Conservation (phyloP, 768 basidiomycete genomes). For the Strobilomyces confusus region DNA sequence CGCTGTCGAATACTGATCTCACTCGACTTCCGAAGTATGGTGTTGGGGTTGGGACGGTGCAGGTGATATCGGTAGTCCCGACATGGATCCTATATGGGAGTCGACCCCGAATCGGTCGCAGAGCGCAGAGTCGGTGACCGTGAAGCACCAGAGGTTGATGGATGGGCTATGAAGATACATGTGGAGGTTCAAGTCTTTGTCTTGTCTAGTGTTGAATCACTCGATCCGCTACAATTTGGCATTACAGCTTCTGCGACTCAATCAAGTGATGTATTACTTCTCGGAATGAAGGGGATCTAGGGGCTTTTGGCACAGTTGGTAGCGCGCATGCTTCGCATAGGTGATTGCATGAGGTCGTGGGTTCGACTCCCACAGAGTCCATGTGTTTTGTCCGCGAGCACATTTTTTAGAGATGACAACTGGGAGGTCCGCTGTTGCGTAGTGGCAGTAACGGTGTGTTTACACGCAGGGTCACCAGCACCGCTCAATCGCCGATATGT, state of each 20-base stretch:
- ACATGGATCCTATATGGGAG: constrained; percentile 98
- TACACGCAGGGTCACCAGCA: not conserved
- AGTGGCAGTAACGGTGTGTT: too few species aligned
- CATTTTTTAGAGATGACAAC: not conserved
- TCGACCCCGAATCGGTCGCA: constrained; percentile 65
- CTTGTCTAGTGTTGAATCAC: not conserved
- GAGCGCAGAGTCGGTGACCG: constrained; percentile 51
- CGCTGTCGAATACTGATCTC: not conserved
- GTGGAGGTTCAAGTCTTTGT: constrained; percentile 15
- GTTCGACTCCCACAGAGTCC: constrained; percentile 46
- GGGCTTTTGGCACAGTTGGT: constrained; percentile 38
- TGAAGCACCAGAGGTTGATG: constrained; percentile 62
- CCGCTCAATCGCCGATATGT: not conserved
- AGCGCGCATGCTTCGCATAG: constrained; percentile 57
- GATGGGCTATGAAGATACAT: constrained; percentile 21
- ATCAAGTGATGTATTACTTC: not conserved
- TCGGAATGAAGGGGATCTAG: not conserved
- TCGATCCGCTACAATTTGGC: not conserved
- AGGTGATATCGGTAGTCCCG: constrained; percentile 95
- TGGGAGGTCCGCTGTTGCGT: too few species aligned
- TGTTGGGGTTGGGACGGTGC: constrained; percentile 99
- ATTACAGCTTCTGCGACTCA: not conserved
- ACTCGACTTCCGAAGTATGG: constrained; percentile 63
- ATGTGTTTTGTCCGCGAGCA: not conserved
- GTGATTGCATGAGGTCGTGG: constrained; percentile 51